A percentile compares a stretch with the other conserved stretches of the same genome.
These are phyloP conservation scores for Epichloe bromicola DNA, from an alignment of 2,329 filamentous ascomycete genomes.

Conservation along the genomic window DNA sequence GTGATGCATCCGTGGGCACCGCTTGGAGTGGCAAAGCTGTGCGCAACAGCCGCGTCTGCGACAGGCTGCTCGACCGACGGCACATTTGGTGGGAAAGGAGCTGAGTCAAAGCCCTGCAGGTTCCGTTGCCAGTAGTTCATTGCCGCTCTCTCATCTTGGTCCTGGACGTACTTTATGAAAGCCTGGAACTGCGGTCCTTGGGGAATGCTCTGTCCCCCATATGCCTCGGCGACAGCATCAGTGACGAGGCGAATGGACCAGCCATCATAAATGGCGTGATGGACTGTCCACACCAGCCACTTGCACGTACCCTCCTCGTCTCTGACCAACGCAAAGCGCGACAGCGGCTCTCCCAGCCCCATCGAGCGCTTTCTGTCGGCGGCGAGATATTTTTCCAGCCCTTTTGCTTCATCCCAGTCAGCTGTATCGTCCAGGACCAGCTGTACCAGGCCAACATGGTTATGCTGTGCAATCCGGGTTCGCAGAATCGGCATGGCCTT, in stretches of 20 bases:
- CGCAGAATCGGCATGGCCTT: slow-evolving; percentile 22
- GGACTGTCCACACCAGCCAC: slow-evolving; percentile 27
- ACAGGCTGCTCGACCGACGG: slow-evolving; percentile 28
- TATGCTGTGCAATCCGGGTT: slow-evolving; percentile 31
- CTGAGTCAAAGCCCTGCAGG: slow-evolving; percentile 23
- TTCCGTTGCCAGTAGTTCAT: slow-evolving; percentile 30
- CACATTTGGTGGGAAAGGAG: slow-evolving; percentile 30
- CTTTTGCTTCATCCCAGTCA: slow-evolving; percentile 10
- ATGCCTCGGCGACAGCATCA: slow-evolving; percentile 14
- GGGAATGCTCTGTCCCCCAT: neutral
- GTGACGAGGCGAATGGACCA: slow-evolving; percentile 30
- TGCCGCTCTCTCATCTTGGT: slow-evolving; percentile 21
- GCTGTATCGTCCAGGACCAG: slow-evolving; percentile 27
- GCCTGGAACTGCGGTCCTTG: slow-evolving; percentile 21
- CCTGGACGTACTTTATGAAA: slow-evolving; percentile 30
- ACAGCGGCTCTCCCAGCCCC: slow-evolving; percentile 26
- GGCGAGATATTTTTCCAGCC: slow-evolving; percentile 23
- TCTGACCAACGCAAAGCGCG: slow-evolving; percentile 26
- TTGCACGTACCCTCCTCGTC: slow-evolving; percentile 20
- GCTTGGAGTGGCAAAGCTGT: neutral
- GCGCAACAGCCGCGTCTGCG: slow-evolving; percentile 32
- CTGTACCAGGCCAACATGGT: slow-evolving; percentile 27
- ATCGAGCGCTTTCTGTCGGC: slow-evolving; percentile 23
- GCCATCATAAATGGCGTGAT: slow-evolving; percentile 40
- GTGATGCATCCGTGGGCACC: slow-evolving; percentile 9